phyloP scores from a whole-genome alignment of 805 yeast genomes.

The Cyberlindnera xishuangbannaensis region DNA sequence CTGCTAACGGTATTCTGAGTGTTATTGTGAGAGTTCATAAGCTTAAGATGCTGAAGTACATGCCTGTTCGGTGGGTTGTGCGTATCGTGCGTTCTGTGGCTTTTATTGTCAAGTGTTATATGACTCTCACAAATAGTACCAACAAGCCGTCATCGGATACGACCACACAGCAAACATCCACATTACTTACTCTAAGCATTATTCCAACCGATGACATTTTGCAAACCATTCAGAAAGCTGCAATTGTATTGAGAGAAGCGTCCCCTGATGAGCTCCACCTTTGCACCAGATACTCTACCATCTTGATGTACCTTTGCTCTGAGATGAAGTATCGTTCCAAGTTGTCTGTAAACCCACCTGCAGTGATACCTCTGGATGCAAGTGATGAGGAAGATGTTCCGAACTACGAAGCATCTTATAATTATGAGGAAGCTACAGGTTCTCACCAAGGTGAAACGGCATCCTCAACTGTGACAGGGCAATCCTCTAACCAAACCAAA shows the following conservation, averaged over 20 bases:
- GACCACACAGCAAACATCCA: slow-evolving; percentile 36
- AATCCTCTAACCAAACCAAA: not conserved
- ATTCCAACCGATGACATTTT: slow-evolving; percentile 70
- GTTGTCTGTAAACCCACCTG: slow-evolving; percentile 24
- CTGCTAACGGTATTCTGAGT: slow-evolving; percentile 74
- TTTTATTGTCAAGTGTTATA: slow-evolving; percentile 79
- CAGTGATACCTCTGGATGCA: slow-evolving; percentile 19
- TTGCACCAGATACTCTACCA: slow-evolving; percentile 73
- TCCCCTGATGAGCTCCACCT: slow-evolving; percentile 87
- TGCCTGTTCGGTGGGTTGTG: slow-evolving; percentile 92
- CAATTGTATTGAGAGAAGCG: slow-evolving; percentile 69
- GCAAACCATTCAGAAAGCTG: slow-evolving; percentile 61
- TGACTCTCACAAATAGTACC: slow-evolving; percentile 43
- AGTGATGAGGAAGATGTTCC: slow-evolving; percentile 16
- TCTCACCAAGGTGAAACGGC: not conserved
- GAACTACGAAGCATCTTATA: slow-evolving; percentile 1
- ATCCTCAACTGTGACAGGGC: slow-evolving; percentile 5
- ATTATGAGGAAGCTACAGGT: not conserved
- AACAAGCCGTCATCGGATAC: slow-evolving; percentile 29
- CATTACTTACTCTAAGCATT: slow-evolving; percentile 49
- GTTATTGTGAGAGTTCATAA: slow-evolving; percentile 67
- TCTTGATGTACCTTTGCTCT: slow-evolving; percentile 67
- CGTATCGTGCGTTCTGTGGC: slow-evolving; percentile 85
- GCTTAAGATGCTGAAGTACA: slow-evolving; percentile 56
- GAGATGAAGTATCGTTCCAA: slow-evolving; percentile 55